Percentiles rank a stretch among this genome's conserved stretches.
phyloP scores from a whole-genome alignment of 768 basidiomycete species.

The Tricholoma bakamatsutake region DNA sequence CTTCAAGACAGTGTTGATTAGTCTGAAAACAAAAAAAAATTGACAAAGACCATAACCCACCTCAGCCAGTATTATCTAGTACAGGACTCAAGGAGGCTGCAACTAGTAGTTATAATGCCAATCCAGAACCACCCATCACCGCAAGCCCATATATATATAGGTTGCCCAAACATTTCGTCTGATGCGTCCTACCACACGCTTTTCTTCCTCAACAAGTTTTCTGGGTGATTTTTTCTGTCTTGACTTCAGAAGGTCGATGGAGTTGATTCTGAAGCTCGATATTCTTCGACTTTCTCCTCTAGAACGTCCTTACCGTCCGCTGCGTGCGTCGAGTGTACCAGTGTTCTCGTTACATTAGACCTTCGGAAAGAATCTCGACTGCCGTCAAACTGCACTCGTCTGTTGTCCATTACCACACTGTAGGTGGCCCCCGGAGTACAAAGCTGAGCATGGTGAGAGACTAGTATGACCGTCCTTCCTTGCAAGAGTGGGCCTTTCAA shows the following conservation, averaged over 20 bases:
- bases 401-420: slow-evolving; percentile 79
- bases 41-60: slow-evolving; percentile 23
- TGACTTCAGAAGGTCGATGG: slow-evolving; percentile 19
- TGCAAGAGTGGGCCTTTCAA: slow-evolving; percentile 77
- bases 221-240: slow-evolving; percentile 54
- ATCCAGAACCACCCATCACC: slow-evolving; percentile 52
- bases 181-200: slow-evolving; percentile 70
- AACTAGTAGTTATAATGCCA: slow-evolving; percentile 42
- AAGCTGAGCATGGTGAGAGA: slow-evolving; percentile 92
- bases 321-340: slow-evolving; percentile 52
- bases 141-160: slow-evolving; percentile 46
- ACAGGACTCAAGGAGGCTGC: slow-evolving; percentile 62
- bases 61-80: slow-evolving; percentile 67
- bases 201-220: slow-evolving; percentile 83
- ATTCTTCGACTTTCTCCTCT: slow-evolving; percentile 20
- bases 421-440: slow-evolving; percentile 77
- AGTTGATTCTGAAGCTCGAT: slow-evolving; percentile 20
- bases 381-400: slow-evolving; percentile 71
- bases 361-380: slow-evolving; percentile 53
- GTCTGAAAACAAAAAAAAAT: not conserved
- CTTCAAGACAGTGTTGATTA: slow-evolving; percentile 19
- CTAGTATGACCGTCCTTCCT: slow-evolving; percentile 82
- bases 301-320: slow-evolving; percentile 25
- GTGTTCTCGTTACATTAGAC: slow-evolving; percentile 60
- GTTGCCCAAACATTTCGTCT: slow-evolving; percentile 58